Base-by-base conservation (phyloP, 129 eudicot genomes). In the Pittosporum tobira region DNA sequence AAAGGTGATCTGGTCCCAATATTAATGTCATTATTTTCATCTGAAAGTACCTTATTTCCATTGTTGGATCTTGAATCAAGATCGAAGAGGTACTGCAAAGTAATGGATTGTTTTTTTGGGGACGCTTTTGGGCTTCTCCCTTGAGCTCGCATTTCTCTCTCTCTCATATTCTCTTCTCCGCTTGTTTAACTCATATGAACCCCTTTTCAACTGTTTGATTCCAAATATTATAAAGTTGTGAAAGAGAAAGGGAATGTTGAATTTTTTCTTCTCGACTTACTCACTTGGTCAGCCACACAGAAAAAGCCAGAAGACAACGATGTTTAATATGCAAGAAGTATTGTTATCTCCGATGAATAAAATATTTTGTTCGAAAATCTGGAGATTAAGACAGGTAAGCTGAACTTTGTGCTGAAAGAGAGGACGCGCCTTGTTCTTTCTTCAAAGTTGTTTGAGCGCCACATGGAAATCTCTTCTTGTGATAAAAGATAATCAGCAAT, bases 61-160 rank as follows among this genome's bases (percentile, higher is more conserved):
- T 19, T 21, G 24, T 21, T 22, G 63, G 36, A 26, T 11, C 56
- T 49, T 31, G 83, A 74, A 55, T 84, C 88, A 14, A 77, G 82
- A 60, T 77, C 76, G 21, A 84, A 72, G 34, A 84, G 85, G 65
- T 61, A 57, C 22, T 77, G 78, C 1, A 84, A 68, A 2, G 80
- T 77, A 57, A 65, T 76, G 19, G 77, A 49, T 66, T 70, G 69
- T 37, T 65, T 65, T 58, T 14, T 73, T 15, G 70, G 47, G 12
- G 79, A 53, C 48, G 73, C 51, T 43, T 50, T 62, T 10, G 66
- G 76, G 78, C 62, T 66, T 58, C 72, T 74, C 46, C 53, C 61
- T 20, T 53, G 68, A 37, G 76, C 71, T 13, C 74, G 75, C 88
- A 84, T 78, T 21, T 61, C 43, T 49, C 67, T 59, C 31, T 22